Base-by-base conservation (phyloP, 768 basidiomycete genomes). In the Daedalea quercina region DNA sequence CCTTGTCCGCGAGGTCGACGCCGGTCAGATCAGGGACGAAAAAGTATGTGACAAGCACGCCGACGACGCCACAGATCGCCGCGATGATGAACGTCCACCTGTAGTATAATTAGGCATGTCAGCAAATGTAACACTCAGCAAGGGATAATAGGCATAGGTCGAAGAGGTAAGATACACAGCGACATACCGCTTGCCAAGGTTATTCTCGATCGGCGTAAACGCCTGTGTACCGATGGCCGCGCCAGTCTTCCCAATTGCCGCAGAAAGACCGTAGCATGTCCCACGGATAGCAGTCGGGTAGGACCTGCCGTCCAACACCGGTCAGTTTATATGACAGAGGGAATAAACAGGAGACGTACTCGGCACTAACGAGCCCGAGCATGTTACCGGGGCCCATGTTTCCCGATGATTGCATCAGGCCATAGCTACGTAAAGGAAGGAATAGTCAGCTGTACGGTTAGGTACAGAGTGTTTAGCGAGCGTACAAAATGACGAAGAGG, bases 341-440 rank as follows among this genome's bases (percentile, higher is more conserved):
- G n/a, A n/a, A 15, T 43, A 17, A 49, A 19, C 22, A 37, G 19
- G 19, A 51, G 12, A 72, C 80, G 67, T 60, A 83, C 80, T 85
- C 85, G 17, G 79, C 78, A 48, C 80, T 82, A 47, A 81, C 79
- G 41, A 85, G 73, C 46, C 82, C 81, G 9, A 84, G 65, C 80
- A 85, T 85, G 60, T 87, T 78, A 20, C 87, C 86, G 2, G 85
- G 85, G 85, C 17, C 85, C 81, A 86, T 45, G 59, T 87, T 87
- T n/a, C 84, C 85, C 43, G 74, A 77, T 2, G 80, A 84, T 58
- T 85, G 81, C 84, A 87, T 84, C 50, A 85, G 67, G 2, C 82
- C 86, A 63, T 85, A 87, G 58, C 81, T 83, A 53, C 47, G 45
- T 24, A 9, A n/a, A 31, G 11, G 11, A 4, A 31, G 28, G 24